A percentile compares a stretch with the other conserved stretches of the same genome.
phyloP scores from a whole-genome alignment of 192 early-diverging fungal genomes.

The Lobulomyces angularis region DNA sequence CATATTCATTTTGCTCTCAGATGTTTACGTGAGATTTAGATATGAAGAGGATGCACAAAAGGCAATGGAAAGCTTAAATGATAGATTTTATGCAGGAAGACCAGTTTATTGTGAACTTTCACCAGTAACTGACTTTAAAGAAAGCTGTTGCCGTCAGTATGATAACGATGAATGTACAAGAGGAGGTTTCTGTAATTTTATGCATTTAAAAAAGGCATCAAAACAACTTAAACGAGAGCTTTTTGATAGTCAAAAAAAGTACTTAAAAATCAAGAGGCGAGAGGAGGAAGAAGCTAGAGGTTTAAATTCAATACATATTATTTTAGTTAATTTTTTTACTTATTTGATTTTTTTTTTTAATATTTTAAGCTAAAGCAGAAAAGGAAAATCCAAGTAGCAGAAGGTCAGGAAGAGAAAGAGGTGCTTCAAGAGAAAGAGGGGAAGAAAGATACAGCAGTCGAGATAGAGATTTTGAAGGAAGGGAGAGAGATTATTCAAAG shows the following conservation, averaged over 20 bases:
- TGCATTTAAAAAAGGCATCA: slow-evolving; percentile 89
- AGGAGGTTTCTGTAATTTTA: slow-evolving; percentile 97
- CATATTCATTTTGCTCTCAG: slow-evolving; percentile 10
- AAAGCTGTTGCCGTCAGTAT: slow-evolving; percentile 94
- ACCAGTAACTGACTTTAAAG: slow-evolving; percentile 93
- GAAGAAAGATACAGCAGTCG: no score
- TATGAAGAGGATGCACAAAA: slow-evolving; percentile 88
- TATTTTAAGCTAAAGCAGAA: no score
- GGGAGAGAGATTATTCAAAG: no score
- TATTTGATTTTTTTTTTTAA: no score
- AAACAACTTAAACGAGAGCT: slow-evolving; percentile 66
- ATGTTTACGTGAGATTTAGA: slow-evolving; percentile 86
- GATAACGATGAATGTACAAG: slow-evolving; percentile 89
- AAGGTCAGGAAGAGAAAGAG: no score
- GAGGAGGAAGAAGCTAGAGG: no score
- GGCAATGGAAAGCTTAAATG: slow-evolving; percentile 82
- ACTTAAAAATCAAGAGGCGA: slow-evolving; percentile 17
- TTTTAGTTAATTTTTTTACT: no score
- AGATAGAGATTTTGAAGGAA: no score
- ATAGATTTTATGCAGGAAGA: slow-evolving; percentile 88
- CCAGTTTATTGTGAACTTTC: slow-evolving; percentile 94
- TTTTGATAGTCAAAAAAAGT: slow-evolving; percentile 57
- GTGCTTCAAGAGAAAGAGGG: no score
- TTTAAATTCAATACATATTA: no score
- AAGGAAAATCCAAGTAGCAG: no score